phyloP scores from a whole-genome alignment of 202 grass and related monocot species.

The Saccharum hybrid region DNA sequence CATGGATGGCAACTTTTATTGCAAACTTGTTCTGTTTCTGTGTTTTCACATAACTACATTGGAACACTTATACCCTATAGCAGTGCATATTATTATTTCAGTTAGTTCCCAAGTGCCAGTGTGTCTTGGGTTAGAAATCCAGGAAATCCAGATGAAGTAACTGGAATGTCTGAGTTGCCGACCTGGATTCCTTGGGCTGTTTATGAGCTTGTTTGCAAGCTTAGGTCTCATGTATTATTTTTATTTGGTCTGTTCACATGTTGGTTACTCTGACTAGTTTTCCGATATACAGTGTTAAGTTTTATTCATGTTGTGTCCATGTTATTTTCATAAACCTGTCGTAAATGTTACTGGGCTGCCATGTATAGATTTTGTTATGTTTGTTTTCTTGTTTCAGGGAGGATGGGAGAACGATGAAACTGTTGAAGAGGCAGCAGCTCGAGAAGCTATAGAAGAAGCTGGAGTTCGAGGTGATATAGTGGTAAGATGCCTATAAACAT shows the following conservation, averaged over 20 bases:
- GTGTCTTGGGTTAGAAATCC: background rate
- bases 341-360: background rate
- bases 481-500: conserved; percentile 49
- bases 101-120: background rate
- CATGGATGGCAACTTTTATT: background rate
- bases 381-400: conserved; percentile 58
- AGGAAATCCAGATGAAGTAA: conserved; percentile 10
- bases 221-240: conserved; percentile 3
- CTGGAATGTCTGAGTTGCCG: conserved; percentile 7
- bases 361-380: conserved; percentile 40
- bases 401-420: conserved; percentile 99
- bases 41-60: background rate
- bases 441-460: conserved; percentile 99
- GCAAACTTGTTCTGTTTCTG: background rate
- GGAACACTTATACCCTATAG: background rate
- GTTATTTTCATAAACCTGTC: conserved; percentile 7
- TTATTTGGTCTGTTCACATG: conserved; percentile 24
- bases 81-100: conserved; percentile 5
- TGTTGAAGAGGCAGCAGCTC: conserved; percentile 88
- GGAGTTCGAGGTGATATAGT: conserved; percentile 96
- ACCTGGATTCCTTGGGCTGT: background rate
- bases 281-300: background rate
- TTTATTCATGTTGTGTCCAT: conserved; percentile 1
- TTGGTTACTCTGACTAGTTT: conserved; percentile 17
- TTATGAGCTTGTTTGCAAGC: conserved; percentile 16